These are phyloP conservation scores for Penicillium lividum DNA, from an alignment of 495 filamentous ascomycete genomes.

Conservation along the genomic window DNA sequence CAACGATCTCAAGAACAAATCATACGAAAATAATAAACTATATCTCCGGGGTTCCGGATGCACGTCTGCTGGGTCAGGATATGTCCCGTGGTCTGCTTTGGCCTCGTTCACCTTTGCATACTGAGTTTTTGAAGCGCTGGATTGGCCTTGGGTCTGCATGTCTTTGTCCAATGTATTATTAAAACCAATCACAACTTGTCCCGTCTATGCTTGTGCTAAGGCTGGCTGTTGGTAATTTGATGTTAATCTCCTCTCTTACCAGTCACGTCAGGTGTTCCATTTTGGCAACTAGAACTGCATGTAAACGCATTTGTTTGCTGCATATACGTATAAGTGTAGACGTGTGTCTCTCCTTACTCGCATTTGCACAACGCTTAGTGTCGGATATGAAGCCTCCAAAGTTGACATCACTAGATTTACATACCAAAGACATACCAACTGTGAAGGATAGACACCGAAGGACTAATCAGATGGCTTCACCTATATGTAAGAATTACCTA, in stretches of 20 bases:
- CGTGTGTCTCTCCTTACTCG: too few relatives aligned
- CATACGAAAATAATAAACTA: constrained; percentile 23
- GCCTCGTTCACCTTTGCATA: constrained; percentile 34
- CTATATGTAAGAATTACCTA: too few relatives aligned
- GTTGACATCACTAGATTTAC: too few relatives aligned
- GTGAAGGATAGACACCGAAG: too few relatives aligned
- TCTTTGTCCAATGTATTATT: constrained; percentile 40
- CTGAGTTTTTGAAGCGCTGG: constrained; percentile 46
- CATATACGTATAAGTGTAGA: too few relatives aligned
- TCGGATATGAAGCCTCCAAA: too few relatives aligned
- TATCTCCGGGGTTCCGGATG: constrained; percentile 8
- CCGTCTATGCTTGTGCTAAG: constrained; percentile 11
- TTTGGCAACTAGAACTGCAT: neutral
- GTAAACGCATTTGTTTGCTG: neutral
- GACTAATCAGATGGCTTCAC: too few relatives aligned
- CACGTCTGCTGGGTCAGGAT: constrained; percentile 1
- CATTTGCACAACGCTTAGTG: too few relatives aligned
- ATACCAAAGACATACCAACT: too few relatives aligned
- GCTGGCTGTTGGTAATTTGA: constrained; percentile 36
- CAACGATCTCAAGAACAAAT: constrained; percentile 31
- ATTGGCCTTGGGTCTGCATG: constrained; percentile 46
- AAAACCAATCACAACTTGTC: constrained; percentile 28
- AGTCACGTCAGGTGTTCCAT: neutral
- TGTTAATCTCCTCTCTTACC: constrained; percentile 41
- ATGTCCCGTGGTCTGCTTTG: constrained; percentile 13